Base-by-base conservation (phyloP, 169 alveolate species). In the Plasmodium adleri region DNA sequence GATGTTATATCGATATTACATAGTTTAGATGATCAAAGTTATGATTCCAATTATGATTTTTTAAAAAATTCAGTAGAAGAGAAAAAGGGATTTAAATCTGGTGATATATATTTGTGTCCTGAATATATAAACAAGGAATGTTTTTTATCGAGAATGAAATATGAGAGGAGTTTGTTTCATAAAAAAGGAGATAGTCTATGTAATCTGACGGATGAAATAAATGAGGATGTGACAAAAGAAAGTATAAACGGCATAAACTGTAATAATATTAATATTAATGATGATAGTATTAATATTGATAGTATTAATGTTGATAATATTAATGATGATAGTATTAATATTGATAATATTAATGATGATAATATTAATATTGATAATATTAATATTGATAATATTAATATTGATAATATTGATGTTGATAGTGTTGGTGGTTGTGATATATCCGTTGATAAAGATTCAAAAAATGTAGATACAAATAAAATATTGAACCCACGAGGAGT, bases 51-150 rank as follows among this genome's bases (percentile, higher is more conserved):
- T 49, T 17, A 49, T 54, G 54, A 60, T n/a, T 45, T 17, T 10
- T 26, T 20, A 63, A 15, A 52, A 24, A 45, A 22, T 12, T 54
- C 17, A 13, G n/a, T 67, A 9, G 8, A 15, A 9, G 83, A 60
- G 1, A 68, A 24, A 12, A n/a, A 24, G 7, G 3, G 50, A 3
- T 39, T 54, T 24, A 80, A 72, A 54, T 50, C 83, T 1, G 90
- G 90, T 3, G 90, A 80, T 45, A 80, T 80, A 52, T 80, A 67
- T 43, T 68, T 80, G 43, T 80, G 90, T 47, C 90, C 90, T 28
- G 90, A 71, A 9, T 80, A 80, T 28, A 80, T 80, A 67, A 66
- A 60, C 39, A 80, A 7, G 32, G 90, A 80, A 64, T 80, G 90
- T 67, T 39, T 68, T 7, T 15, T 80, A 1, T 68, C 90, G 5